Conservation (phyloP, 371 early-diverging fungal genomes). For the Rhizopus stolonifer region DNA sequence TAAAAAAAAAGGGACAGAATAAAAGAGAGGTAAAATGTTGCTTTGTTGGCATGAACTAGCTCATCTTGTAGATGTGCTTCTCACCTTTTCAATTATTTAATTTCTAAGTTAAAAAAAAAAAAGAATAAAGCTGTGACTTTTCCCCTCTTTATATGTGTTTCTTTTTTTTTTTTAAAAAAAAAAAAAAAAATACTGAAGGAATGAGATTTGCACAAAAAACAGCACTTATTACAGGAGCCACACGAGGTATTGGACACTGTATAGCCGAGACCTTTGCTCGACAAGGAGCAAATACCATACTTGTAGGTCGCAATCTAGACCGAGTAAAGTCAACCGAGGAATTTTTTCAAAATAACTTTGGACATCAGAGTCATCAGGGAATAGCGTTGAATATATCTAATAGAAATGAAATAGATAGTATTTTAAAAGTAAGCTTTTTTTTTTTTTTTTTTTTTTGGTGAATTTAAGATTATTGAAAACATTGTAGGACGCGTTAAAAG, state of each 20-base stretch:
- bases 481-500: conserved; percentile 26
- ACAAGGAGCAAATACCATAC: conserved; percentile 57
- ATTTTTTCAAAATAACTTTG: conserved; percentile 23
- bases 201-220: conserved; percentile 44
- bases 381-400: conserved; percentile 51
- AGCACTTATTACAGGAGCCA: conserved; percentile 71
- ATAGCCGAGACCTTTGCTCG: conserved; percentile 61
- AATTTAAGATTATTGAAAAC: too few species aligned
- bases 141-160: neutral
- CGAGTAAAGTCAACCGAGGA: conserved; percentile 37
- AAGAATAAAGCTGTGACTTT: neutral
- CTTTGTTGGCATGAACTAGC: too few species aligned
- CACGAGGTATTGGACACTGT: conserved; percentile 75
- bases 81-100: too few species aligned
- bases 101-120: too few species aligned
- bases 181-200: neutral
- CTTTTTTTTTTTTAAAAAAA: neutral
- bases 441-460: too few species aligned
- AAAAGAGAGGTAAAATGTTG: too few species aligned
- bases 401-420: conserved; percentile 34
- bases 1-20: too few species aligned
- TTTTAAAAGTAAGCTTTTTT: conserved; percentile 41
- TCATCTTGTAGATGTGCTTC: too few species aligned
- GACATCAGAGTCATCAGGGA: conserved; percentile 34
- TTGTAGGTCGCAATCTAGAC: conserved; percentile 55